phyloP scores from a whole-genome alignment of 192 early-diverging fungal genomes.

The Coemansia sp. region DNA sequence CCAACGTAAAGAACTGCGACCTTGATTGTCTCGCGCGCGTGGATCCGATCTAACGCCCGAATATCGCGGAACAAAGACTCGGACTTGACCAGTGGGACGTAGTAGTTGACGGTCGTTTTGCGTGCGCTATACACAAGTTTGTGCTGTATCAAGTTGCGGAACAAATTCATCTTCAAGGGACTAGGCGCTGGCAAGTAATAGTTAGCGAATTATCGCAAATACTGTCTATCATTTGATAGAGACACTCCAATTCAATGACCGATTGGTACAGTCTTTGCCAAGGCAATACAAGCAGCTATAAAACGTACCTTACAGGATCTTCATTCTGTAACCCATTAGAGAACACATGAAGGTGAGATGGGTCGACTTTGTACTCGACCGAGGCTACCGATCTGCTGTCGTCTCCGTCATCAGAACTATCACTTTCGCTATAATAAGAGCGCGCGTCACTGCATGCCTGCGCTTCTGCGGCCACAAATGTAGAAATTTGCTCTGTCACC shows the following conservation, averaged over 20 bases:
- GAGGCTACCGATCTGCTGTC: neutral
- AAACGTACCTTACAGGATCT: constrained; percentile 8
- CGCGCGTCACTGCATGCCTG: constrained; percentile 6
- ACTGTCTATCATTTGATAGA: neutral
- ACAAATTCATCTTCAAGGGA: constrained; percentile 35
- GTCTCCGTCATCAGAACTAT: neutral
- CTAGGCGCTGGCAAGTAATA: constrained; percentile 14
- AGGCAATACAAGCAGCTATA: neutral
- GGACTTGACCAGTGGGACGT: constrained; percentile 29
- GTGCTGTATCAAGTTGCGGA: constrained; percentile 31
- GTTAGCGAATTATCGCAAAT: neutral
- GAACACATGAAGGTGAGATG: neutral
- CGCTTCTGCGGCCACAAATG: constrained; percentile 11
- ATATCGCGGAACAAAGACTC: constrained; percentile 40
- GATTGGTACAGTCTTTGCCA: neutral
- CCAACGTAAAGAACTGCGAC: constrained; percentile 92
- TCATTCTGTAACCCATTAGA: neutral
- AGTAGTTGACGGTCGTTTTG: constrained; percentile 21
- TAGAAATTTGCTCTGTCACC: constrained; percentile 1
- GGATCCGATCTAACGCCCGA: constrained; percentile 33
- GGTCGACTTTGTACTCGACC: neutral
- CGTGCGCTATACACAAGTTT: constrained; percentile 20
- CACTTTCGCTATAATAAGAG: neutral
- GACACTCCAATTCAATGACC: neutral
- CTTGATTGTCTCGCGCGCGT: constrained; percentile 80